phyloP scores from a whole-genome alignment of 1,284 basidiomycete genomes.

The Puccinia coronata region DNA sequence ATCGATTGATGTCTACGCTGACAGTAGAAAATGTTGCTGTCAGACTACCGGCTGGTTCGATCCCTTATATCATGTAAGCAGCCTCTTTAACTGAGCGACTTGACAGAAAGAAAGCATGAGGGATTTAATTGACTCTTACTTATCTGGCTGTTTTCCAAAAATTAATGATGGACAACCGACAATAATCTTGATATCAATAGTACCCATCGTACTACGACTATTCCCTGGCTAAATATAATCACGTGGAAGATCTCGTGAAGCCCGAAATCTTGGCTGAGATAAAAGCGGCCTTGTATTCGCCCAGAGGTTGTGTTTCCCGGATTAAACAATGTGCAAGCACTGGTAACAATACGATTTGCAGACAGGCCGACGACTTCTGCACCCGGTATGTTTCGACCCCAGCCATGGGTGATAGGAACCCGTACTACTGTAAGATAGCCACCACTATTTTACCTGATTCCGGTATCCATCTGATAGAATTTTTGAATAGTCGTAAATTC shows the following conservation, averaged over 20 bases:
- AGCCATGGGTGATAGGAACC: constrained; percentile 29
- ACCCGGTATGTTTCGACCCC: constrained; percentile 15
- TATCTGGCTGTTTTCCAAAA: not conserved
- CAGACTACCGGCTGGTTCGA: constrained; percentile 49
- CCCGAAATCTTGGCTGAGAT: not conserved
- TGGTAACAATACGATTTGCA: constrained; percentile 34
- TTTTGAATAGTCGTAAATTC: not conserved
- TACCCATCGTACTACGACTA: constrained; percentile 43
- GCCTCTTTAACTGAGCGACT: not conserved
- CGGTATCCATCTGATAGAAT: not conserved
- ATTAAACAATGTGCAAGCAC: constrained; percentile 30
- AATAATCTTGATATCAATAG: not conserved
- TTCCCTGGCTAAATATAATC: constrained; percentile 44
- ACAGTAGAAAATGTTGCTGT: not conserved
- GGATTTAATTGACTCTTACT: not conserved
- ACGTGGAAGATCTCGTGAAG: constrained; percentile 27
- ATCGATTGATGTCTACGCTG: not conserved
- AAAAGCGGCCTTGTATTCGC: constrained; percentile 1
- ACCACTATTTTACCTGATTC: not conserved
- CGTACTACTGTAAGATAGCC: constrained; percentile 36
- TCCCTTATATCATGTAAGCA: constrained; percentile 37
- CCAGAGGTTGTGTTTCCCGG: constrained; percentile 24
- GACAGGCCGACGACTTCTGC: constrained; percentile 36
- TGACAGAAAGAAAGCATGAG: not conserved
- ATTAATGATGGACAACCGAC: not conserved